Base-by-base conservation (phyloP, 2,329 filamentous ascomycete species). In the Neoarthrinium moseri region DNA sequence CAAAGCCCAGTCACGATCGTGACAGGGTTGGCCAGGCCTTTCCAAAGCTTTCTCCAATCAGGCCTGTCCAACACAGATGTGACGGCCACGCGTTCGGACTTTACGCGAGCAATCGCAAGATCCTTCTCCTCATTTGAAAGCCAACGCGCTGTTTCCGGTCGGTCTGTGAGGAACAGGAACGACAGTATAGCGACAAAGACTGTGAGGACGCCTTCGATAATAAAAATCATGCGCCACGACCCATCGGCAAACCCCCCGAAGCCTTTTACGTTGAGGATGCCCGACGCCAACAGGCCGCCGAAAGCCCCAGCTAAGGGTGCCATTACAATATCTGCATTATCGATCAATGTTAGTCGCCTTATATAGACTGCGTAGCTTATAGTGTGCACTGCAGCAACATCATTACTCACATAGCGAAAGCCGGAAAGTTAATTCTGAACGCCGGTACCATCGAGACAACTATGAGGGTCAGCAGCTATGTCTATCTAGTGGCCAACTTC, bases 221-320 rank as follows among this genome's bases (percentile, higher is more conserved):
- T 42, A 50, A 63, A 62, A 24, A 63, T 56, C 58, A 62, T 61
- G 20, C 59, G 56, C 60, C 59, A 63, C 5, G 63, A 66, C 5
- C 40, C 27, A 2, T 48, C 39, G 23, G 38, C 53, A 6, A 62
- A 47, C 22, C 51, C 42, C 3, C 68, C 56, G 50, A 87, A 80
- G 48, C 70, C 62, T 43, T 77, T 66, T 1, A 89, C 71, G 2
- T 68, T 81, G 15, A 88, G 70, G 51, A 89, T 89, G 1, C 69
- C 84, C 1, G 73, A 80, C 0, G 80, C 80, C 0, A 89, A 68
- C 0, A 89, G 70, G 0, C 86, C 86, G 15, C 86, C 85, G 52
- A 89, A 89, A 0, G 84, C 84, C 3, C 85, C 85, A 0, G 85
- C 84, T 0, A 89, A 69, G 0, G 84, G 84, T 0, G 84, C 80